phyloP scores from a whole-genome alignment of 179 eudicot species.

The Corrigiola litoralis region DNA sequence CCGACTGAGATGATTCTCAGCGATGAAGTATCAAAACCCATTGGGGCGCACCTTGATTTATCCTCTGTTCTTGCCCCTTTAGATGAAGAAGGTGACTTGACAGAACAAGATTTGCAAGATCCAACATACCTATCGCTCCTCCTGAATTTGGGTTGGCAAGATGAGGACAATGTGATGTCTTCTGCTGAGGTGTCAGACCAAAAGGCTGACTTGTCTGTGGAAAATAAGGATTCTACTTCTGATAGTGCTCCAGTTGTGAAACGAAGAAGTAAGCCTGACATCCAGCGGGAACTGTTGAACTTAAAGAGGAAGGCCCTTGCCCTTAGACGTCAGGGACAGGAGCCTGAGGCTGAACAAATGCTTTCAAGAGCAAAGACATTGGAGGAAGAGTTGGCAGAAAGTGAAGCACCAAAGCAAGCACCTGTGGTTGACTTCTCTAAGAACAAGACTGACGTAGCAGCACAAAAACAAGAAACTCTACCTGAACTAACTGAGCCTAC shows the following conservation, averaged over 20 bases:
- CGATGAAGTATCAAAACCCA: slow-evolving; percentile 18
- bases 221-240: slow-evolving; percentile 19
- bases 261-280: slow-evolving; percentile 65
- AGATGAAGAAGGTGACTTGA: slow-evolving; percentile 58
- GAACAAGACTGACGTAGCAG: slow-evolving; percentile 1
- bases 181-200: slow-evolving; percentile 24
- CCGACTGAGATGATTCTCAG: slow-evolving; percentile 20
- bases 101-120: slow-evolving; percentile 84
- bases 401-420: slow-evolving; percentile 43
- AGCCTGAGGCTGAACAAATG: slow-evolving; percentile 74
- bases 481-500: slow-evolving; percentile 12
- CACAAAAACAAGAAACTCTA: slow-evolving; percentile 28
- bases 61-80: slow-evolving; percentile 25
- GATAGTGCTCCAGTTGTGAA: slow-evolving; percentile 12
- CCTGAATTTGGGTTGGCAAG: slow-evolving; percentile 86
- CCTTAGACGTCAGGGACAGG: slow-evolving; percentile 80
- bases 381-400: slow-evolving; percentile 72
- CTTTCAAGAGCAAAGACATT: slow-evolving; percentile 56
- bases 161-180: slow-evolving; percentile 38
- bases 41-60: slow-evolving; percentile 16
- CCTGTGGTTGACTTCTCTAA: slow-evolving; percentile 16
- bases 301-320: slow-evolving; percentile 83
- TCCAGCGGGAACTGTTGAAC: slow-evolving; percentile 77
- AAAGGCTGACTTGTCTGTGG: slow-evolving; percentile 7
- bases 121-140: slow-evolving; percentile 76